These are phyloP conservation scores for Neofusicoccum parvum DNA, from an alignment of 2,329 filamentous ascomycete genomes.

Conservation along the genomic window DNA sequence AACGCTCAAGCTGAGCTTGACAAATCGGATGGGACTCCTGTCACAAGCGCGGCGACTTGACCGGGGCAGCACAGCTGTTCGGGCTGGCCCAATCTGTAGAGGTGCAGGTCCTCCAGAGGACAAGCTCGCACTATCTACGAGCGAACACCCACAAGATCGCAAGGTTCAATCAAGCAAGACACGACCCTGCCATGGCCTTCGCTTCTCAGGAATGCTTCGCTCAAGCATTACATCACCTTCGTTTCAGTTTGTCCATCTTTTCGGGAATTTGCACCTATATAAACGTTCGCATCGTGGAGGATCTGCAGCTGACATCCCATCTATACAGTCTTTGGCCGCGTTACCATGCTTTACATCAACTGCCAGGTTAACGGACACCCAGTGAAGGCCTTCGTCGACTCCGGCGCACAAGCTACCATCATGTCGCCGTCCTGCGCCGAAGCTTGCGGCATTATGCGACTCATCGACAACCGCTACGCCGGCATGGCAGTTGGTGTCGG, in stretches of 20 bases:
- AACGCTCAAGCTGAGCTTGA: slow-evolving; percentile 16
- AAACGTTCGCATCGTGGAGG: slow-evolving; percentile 23
- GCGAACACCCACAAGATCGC: slow-evolving; percentile 2
- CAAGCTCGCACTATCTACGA: slow-evolving; percentile 14
- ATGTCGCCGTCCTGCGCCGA: slow-evolving; percentile 96
- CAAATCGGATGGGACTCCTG: slow-evolving; percentile 9
- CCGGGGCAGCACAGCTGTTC: neutral
- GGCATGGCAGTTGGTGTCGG: slow-evolving; percentile 93
- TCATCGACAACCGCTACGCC: slow-evolving; percentile 89
- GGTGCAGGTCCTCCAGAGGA: slow-evolving; percentile 11
- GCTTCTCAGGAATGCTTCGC: slow-evolving; percentile 14
- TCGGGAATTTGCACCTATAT: slow-evolving; percentile 7
- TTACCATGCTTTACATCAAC: slow-evolving; percentile 95
- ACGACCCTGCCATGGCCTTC: slow-evolving; percentile 3
- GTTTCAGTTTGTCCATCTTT: slow-evolving; percentile 16
- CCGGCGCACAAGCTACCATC: slow-evolving; percentile 95
- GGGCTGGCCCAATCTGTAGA: slow-evolving; percentile 19
- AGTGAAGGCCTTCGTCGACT: slow-evolving; percentile 96
- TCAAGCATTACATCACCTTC: slow-evolving; percentile 13
- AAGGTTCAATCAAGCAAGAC: slow-evolving; percentile 15
- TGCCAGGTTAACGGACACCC: slow-evolving; percentile 91
- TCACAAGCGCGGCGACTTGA: slow-evolving; percentile 4
- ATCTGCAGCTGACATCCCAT: neutral
- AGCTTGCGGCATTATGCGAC: slow-evolving; percentile 90
- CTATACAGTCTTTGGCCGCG: slow-evolving; percentile 78